Evolutionary conservation across 352 stramenopile genomes (phyloP).

Genomic region (Aphanomyces cochlioides): DNA sequence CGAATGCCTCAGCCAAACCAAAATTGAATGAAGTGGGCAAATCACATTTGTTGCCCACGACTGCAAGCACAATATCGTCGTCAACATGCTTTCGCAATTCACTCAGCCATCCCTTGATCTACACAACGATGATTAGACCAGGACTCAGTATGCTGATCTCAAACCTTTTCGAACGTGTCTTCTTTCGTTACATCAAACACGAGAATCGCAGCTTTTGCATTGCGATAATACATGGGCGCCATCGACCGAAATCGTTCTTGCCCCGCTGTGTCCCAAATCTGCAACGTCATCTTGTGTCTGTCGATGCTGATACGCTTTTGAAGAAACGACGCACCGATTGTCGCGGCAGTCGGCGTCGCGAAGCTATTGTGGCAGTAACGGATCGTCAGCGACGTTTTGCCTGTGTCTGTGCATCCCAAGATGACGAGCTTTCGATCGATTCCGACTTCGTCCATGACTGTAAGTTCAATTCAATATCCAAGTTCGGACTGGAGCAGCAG

Average conservation of each 20-base stretch:
- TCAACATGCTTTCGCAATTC: constrained; percentile 75
- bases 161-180: constrained; percentile 68
- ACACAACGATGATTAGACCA: background rate
- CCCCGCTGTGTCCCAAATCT: constrained; percentile 83
- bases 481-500: too few relatives aligned
- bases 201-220: constrained; percentile 82
- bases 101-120: constrained; percentile 78
- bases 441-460: constrained; percentile 73
- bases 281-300: constrained; percentile 78
- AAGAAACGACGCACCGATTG: constrained; percentile 82
- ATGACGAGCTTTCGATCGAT: constrained; percentile 88
- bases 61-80: constrained; percentile 74
- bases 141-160: background rate
- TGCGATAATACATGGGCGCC: constrained; percentile 89
- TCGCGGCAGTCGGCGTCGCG: constrained; percentile 77
- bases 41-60: constrained; percentile 84
- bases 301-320: constrained; percentile 80
- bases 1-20: constrained; percentile 61
- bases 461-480: background rate
- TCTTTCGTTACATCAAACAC: constrained; percentile 80
- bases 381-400: constrained; percentile 87
- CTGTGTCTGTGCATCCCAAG: constrained; percentile 83
- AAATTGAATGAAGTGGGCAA: constrained; percentile 64
- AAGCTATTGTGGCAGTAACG: constrained; percentile 85
- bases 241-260: constrained; percentile 83